phyloP scores from a whole-genome alignment of 768 basidiomycete genomes.

The Paxillus involutus region DNA sequence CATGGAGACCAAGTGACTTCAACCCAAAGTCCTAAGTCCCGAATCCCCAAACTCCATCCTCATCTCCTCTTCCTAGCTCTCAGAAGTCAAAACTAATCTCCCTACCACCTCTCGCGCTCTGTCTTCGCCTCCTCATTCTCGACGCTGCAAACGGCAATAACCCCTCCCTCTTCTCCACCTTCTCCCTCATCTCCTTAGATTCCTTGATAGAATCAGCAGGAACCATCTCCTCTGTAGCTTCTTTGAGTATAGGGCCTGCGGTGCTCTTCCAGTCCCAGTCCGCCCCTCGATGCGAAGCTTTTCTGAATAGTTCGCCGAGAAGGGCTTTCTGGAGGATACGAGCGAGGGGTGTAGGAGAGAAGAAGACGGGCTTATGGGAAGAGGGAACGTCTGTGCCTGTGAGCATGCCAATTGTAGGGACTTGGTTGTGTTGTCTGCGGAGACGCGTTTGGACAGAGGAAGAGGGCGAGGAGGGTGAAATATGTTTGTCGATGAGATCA shows the following conservation, averaged over 20 bases:
- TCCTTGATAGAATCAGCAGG: background rate
- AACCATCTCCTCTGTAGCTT: conserved; percentile 20
- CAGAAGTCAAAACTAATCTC: conserved; percentile 14
- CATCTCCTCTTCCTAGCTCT: background rate
- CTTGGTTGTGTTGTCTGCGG: background rate
- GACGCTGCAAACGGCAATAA: conserved; percentile 22
- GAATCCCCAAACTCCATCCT: no score
- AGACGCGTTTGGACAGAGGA: background rate
- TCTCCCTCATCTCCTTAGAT: background rate
- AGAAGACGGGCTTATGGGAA: conserved; percentile 1
- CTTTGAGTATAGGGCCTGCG: conserved; percentile 11
- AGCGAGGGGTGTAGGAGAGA: conserved; percentile 20
- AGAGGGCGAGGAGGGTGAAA: background rate
- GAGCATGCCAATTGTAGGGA: conserved; percentile 19
- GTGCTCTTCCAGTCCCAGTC: conserved; percentile 27
- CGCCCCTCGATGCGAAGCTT: conserved; percentile 10
- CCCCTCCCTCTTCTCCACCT: background rate
- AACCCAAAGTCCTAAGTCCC: no score
- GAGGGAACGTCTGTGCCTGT: conserved; percentile 3
- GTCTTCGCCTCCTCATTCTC: conserved; percentile 22
- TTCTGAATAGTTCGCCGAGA: conserved; percentile 20
- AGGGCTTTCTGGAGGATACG: conserved; percentile 22
- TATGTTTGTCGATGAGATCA: conserved; percentile 3
- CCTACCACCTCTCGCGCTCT: conserved; percentile 17
- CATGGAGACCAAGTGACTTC: no score